Evolutionary conservation across 352 stramenopile genomes (phyloP).

Genomic region (Globisporangium ultimum): DNA sequence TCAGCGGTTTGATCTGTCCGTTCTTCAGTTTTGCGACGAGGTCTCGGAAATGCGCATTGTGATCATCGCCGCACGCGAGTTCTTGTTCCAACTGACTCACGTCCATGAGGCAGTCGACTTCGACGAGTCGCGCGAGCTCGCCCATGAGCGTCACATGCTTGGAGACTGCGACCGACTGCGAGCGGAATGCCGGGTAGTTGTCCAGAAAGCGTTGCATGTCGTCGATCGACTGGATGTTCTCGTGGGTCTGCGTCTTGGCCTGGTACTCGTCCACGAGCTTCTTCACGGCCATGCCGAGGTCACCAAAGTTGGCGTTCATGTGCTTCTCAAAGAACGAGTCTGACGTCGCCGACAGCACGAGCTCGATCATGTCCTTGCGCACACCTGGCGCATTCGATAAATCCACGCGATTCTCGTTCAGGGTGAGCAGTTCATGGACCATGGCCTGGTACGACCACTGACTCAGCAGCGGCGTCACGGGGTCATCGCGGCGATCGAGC

Average conservation of each 20-base stretch:
- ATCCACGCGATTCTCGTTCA: slow-evolving; percentile 98
- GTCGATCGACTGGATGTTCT: slow-evolving; percentile 90
- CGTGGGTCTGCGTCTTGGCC: slow-evolving; percentile 75
- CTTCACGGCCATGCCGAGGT: slow-evolving; percentile 95
- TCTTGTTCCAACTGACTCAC: slow-evolving; percentile 97
- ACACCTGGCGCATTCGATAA: slow-evolving; percentile 93
- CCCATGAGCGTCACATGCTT: slow-evolving; percentile 99
- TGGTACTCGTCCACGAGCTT: slow-evolving; percentile 92
- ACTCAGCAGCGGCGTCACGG: slow-evolving; percentile 97
- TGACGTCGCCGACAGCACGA: slow-evolving; percentile 94
- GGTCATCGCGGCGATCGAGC: slow-evolving; percentile 98
- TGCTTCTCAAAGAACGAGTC: slow-evolving; percentile 97
- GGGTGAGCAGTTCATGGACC: slow-evolving; percentile 98
- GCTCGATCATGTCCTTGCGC: slow-evolving; percentile 96
- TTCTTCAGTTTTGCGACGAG: slow-evolving; percentile 82
- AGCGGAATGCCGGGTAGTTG: slow-evolving; percentile 95
- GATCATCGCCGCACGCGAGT: slow-evolving; percentile 82
- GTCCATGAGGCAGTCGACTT: slow-evolving; percentile 96
- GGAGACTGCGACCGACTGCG: slow-evolving; percentile 95
- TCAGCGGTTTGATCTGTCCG: slow-evolving; percentile 88
- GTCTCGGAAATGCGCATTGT: slow-evolving; percentile 81
- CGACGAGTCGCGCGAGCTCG: slow-evolving; percentile 96
- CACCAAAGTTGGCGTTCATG: slow-evolving; percentile 98
- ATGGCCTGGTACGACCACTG: slow-evolving; percentile 99
- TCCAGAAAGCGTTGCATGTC: slow-evolving; percentile 99